Evolutionary conservation across 768 basidiomycete species (phyloP).

Genomic region (Tulasnella sp.): DNA sequence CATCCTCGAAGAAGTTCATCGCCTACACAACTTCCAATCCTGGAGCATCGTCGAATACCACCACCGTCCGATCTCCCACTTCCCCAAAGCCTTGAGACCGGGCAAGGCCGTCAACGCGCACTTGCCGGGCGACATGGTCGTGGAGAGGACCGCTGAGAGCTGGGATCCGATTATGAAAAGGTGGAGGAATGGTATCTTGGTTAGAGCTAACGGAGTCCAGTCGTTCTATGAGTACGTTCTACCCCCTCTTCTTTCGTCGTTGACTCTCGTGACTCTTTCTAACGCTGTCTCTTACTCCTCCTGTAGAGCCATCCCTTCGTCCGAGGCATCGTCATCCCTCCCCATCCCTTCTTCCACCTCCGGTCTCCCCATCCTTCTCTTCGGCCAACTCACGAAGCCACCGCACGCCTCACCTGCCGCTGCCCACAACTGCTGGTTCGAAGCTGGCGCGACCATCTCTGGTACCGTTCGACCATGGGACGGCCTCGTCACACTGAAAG

Average conservation of each 20-base stretch:
- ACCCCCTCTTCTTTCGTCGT: not conserved
- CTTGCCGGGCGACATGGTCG: not conserved
- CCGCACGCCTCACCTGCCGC: not conserved
- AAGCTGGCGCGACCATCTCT: constrained; percentile 7
- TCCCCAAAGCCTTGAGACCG: not conserved
- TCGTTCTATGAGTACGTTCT: constrained; percentile 18
- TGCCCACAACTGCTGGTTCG: not conserved
- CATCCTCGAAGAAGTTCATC: constrained; percentile 14
- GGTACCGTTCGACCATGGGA: constrained; percentile 31
- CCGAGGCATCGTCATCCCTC: not conserved
- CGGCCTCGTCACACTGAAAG: constrained; percentile 24
- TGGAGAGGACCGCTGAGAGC: not conserved
- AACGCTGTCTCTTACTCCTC: not conserved
- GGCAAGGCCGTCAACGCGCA: constrained; percentile 24
- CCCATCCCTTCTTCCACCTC: not conserved
- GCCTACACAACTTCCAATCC: not conserved
- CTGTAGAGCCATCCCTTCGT: not conserved
- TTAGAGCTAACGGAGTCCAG: not conserved
- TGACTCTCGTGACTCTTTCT: not conserved
- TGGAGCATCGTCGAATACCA: constrained; percentile 14
- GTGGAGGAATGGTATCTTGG: constrained; percentile 8
- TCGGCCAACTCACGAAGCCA: not conserved
- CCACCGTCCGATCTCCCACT: not conserved
- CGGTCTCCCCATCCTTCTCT: not conserved
- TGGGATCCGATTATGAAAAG: not conserved